Percentiles rank a stretch among this genome's conserved stretches.
These are phyloP conservation scores for Vitis hybrid DNA, from an alignment of 177 flowering plant genomes.

Conservation along the genomic window DNA sequence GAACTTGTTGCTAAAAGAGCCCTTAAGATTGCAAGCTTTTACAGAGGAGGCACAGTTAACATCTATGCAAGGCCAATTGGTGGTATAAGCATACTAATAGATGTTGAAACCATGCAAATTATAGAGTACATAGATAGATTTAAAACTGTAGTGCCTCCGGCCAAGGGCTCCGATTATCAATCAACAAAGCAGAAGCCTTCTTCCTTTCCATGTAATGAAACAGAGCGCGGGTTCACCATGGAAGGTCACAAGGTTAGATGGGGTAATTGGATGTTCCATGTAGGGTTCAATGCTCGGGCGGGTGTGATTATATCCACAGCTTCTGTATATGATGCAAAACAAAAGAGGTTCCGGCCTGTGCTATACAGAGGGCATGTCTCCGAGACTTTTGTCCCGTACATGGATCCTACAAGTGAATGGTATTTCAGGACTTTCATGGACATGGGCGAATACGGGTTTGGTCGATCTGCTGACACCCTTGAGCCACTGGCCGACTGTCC, in stretches of 20 bases:
- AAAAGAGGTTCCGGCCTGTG: conserved; percentile 30
- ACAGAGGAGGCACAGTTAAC: conserved; percentile 44
- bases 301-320: conserved; percentile 51
- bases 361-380: conserved; percentile 53
- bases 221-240: conserved; percentile 21
- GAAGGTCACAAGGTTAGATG: conserved; percentile 36
- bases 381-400: conserved; percentile 65
- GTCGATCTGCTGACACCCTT: conserved; percentile 37
- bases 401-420: conserved; percentile 65
- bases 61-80: conserved; percentile 52
- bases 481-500: conserved; percentile 49
- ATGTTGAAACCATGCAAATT: conserved; percentile 42
- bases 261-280: conserved; percentile 58
- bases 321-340: conserved; percentile 32
- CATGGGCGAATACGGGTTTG: conserved; percentile 61
- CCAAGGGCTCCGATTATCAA: conserved; percentile 43
- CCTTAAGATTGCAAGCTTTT: conserved; percentile 35
- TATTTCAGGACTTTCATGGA: conserved; percentile 55
- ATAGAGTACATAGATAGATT: conserved; percentile 27
- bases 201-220: conserved; percentile 12
- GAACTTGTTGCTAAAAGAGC: conserved; percentile 31
- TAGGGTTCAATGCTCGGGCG: conserved; percentile 48
- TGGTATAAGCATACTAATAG: conserved; percentile 46
- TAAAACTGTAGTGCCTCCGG: conserved; percentile 36
- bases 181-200: conserved; percentile 13